Base-by-base conservation (phyloP, 257 asterid genomes). In the Solanum sitiens region DNA sequence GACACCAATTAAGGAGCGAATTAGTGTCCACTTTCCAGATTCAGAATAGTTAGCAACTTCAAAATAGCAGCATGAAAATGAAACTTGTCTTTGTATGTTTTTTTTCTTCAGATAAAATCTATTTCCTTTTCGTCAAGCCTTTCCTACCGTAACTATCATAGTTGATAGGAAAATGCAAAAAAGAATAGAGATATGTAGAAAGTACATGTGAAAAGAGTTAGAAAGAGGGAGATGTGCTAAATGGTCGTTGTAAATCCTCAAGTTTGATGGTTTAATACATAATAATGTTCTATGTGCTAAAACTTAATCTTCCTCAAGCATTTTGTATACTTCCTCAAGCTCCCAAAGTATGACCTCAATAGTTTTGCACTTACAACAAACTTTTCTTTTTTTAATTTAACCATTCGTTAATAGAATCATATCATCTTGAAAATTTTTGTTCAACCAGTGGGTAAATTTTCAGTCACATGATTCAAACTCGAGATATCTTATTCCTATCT, bases 1-100 rank as follows among this genome's bases (percentile, higher is more conserved):
- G 93, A 87, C 96, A 0, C 83, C 84, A 10, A 95, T 96, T 53
- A 87, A 91, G 88, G 80, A 80, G 74, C 91, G 98, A 79, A 87
- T 95, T 87, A 37, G 89, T 1, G 96, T 91, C 56, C 80, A 65
- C 72, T 94, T 87, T 88, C 88, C 89, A 5, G 84, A 25, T 14
- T 84, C 87, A 11, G 72, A 71, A 88, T 33, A 32, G 47, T 87
- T 85, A 59, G 75, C 73, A 56, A 27, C 85, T 83, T 23, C 37
- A 86, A 21, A 25, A 77, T 8, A n/a, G 63, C 5, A 42, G 30
- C 35, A 10, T 10, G 75, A 18, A 76, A 30, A 63, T 68, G 67
- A 53, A 44, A 42, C 84, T 50, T 27, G 53, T 47, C 20, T 33
- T 42, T 44, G 50, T 44, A 40, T 65, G 32, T 27, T 86, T 71